A percentile compares a stretch with the other conserved stretches of the same genome.
phyloP scores from a whole-genome alignment of 23 red algal genomes.

The Gracilaria gracilis region DNA sequence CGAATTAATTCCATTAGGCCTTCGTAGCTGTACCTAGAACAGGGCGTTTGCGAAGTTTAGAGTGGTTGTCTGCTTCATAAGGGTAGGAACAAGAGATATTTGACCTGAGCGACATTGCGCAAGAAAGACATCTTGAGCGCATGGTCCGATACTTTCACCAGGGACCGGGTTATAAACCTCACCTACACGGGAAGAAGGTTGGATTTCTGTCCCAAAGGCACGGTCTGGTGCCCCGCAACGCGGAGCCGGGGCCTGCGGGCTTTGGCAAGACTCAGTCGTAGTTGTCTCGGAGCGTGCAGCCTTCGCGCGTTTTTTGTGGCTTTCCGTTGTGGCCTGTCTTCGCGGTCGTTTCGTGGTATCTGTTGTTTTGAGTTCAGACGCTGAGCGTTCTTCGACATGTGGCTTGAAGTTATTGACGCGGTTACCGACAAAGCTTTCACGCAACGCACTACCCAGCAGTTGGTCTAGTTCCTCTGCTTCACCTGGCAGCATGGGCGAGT shows the following conservation, averaged over 20 bases:
- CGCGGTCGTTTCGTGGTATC: neutral
- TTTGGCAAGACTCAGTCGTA: neutral
- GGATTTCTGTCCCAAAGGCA: neutral
- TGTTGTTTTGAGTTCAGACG: neutral
- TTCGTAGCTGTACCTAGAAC: neutral
- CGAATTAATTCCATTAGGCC: neutral
- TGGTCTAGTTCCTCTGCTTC: constrained; percentile 44
- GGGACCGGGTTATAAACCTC: constrained; percentile 1
- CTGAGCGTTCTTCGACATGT: neutral
- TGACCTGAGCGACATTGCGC: constrained; percentile 22
- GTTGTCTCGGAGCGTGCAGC: neutral
- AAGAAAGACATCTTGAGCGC: constrained; percentile 6
- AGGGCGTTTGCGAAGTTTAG: constrained; percentile 32
- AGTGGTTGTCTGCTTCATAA: constrained; percentile 31
- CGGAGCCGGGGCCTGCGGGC: neutral
- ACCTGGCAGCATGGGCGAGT: constrained; percentile 34
- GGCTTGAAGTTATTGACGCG: neutral
- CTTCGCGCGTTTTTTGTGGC: neutral
- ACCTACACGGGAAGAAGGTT: neutral
- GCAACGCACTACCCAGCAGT: constrained; percentile 18
- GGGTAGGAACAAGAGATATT: constrained; percentile 8
- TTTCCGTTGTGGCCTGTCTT: neutral
- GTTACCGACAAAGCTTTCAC: neutral
- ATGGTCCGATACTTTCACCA: constrained; percentile 35
- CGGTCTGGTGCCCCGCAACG: neutral